phyloP scores from a whole-genome alignment of 2,329 filamentous ascomycete species.

The Microcera coccophila region DNA sequence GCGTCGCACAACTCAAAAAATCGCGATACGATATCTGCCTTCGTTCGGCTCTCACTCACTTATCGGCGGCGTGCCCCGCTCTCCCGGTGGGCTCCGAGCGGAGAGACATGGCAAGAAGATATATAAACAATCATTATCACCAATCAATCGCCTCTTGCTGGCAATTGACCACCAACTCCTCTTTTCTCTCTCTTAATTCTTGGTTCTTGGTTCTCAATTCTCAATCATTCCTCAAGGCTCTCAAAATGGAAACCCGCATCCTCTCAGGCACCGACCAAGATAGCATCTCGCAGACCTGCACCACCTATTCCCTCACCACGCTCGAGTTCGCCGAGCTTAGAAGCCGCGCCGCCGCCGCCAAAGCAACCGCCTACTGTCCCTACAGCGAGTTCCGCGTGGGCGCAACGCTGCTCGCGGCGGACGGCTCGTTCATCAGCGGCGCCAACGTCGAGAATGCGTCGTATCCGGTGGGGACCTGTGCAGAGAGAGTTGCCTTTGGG shows the following conservation, averaged over 20 bases:
- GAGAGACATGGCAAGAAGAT: constrained; percentile 16
- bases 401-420: constrained; percentile 62
- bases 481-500: constrained; percentile 83
- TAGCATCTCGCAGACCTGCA: constrained; percentile 26
- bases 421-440: constrained; percentile 49
- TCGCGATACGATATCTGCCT: too few relatives aligned
- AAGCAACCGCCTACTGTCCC: constrained; percentile 79
- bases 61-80: constrained; percentile 23
- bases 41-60: too few relatives aligned
- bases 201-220: background rate
- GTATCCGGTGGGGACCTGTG: constrained; percentile 93
- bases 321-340: constrained; percentile 64
- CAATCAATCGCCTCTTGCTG: background rate
- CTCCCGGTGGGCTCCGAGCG: constrained; percentile 21
- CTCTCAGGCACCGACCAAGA: constrained; percentile 27
- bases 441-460: constrained; percentile 92
- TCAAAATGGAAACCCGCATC: constrained; percentile 20
- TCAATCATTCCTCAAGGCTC: background rate
- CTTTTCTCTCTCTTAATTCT: constrained; percentile 1
- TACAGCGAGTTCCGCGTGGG: constrained; percentile 93
- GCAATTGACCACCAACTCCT: background rate
- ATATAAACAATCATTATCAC: background rate
- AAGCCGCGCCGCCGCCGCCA: constrained; percentile 63
- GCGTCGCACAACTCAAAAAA: too few relatives aligned
- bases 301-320: constrained; percentile 48